Percentiles rank a stretch among this genome's conserved stretches.
These are phyloP conservation scores for Hyparrhenia diplandra DNA, from an alignment of 176 grass and related monocot genomes.

Conservation along the genomic window DNA sequence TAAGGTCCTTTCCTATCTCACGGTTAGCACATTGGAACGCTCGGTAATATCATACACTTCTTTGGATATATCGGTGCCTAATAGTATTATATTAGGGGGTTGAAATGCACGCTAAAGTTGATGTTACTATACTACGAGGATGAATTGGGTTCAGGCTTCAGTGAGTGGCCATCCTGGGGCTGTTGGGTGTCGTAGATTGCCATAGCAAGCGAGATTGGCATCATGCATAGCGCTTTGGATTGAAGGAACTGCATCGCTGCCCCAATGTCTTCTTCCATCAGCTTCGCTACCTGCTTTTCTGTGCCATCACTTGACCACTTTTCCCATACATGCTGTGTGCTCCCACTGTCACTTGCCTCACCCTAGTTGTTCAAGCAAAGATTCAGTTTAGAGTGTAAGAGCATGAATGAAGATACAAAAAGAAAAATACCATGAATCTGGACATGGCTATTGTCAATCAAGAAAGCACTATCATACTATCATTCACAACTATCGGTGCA, in stretches of 20 bases:
- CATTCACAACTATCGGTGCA: neutral
- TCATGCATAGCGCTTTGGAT: conserved; percentile 92
- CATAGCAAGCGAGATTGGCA: conserved; percentile 88
- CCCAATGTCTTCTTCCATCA: conserved; percentile 85
- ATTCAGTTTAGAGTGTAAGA: neutral
- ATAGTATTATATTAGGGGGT: neutral
- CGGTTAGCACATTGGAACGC: conserved; percentile 23
- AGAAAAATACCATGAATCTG: neutral
- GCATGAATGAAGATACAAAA: neutral
- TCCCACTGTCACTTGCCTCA: conserved; percentile 63
- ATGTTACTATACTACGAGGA: conserved; percentile 49
- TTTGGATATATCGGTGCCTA: conserved; percentile 32
- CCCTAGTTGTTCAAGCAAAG: conserved; percentile 43
- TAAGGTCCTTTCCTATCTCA: conserved; percentile 38
- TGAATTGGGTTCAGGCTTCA: conserved; percentile 75
- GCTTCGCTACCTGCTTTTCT: conserved; percentile 82
- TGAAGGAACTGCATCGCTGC: conserved; percentile 91
- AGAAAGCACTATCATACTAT: neutral
- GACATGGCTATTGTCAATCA: neutral
- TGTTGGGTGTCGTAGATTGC: conserved; percentile 80
- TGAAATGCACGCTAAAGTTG: neutral
- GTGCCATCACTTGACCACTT: conserved; percentile 91
- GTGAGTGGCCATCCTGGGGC: conserved; percentile 40
- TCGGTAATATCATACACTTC: conserved; percentile 24
- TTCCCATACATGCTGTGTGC: conserved; percentile 75